A percentile compares a stretch with the other conserved stretches of the same genome.
Conservation (phyloP, 495 filamentous ascomycete species). For the Apiosordaria backusii region DNA sequence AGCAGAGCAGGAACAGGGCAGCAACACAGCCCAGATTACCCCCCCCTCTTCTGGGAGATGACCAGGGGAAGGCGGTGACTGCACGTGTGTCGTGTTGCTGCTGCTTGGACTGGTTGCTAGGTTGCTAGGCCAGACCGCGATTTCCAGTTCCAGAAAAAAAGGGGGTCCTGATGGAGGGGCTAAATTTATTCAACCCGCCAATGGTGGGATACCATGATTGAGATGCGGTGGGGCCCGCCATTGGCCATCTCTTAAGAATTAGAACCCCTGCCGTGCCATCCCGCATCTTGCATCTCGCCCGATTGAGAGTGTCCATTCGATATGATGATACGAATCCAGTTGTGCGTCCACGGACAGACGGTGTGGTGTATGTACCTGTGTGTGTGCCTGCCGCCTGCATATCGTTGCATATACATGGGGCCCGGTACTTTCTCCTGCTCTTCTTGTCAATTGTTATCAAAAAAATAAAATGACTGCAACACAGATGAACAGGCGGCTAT, state of each 20-base stretch:
- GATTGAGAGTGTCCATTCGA: not conserved
- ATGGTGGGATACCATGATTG: conserved; percentile 5
- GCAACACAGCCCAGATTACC: conserved; percentile 12
- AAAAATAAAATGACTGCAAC: conserved; percentile 5
- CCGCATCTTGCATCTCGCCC: not conserved
- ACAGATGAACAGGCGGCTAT: not conserved
- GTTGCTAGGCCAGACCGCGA: conserved; percentile 19
- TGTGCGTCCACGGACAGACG: no score
- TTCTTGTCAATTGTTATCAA: not conserved
- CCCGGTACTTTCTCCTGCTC: not conserved
- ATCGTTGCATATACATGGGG: not conserved
- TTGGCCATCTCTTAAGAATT: not conserved
- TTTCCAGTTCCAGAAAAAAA: conserved; percentile 21
- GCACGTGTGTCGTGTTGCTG: conserved; percentile 5
- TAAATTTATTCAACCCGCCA: conserved; percentile 18
- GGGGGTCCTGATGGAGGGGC: conserved; percentile 20
- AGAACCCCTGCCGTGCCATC: not conserved
- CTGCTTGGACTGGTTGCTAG: conserved; percentile 10
- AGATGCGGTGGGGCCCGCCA: conserved; percentile 9
- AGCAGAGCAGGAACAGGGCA: conserved; percentile 1
- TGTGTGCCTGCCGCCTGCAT: not conserved
- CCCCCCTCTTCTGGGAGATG: conserved; percentile 3
- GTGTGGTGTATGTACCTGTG: not conserved
- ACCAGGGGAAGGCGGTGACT: conserved; percentile 11
- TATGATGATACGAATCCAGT: no score